Evolutionary conservation across 2,329 filamentous ascomycete genomes (phyloP).

Genomic region (Hymenoscyphus salicellus): DNA sequence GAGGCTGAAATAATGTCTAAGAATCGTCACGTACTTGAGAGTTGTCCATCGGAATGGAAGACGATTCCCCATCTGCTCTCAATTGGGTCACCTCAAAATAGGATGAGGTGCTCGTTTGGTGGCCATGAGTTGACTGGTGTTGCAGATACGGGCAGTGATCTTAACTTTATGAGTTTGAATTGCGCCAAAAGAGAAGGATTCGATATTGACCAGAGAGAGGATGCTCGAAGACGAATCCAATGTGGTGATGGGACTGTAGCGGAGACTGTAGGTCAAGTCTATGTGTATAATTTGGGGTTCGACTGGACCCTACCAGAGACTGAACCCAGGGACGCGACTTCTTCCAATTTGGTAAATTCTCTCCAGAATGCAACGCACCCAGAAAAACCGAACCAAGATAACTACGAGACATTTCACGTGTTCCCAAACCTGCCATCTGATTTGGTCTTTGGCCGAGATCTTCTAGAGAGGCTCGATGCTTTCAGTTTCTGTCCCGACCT

Average conservation of each 20-base stretch:
- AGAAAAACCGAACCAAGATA: not conserved
- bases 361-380: not conserved
- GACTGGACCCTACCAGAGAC: not conserved
- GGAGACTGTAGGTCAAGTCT: constrained; percentile 10
- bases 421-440: constrained; percentile 9
- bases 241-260: constrained; percentile 6
- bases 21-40: constrained; percentile 16
- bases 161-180: constrained; percentile 14
- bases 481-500: constrained; percentile 11
- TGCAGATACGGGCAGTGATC: constrained; percentile 16
- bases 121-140: constrained; percentile 4
- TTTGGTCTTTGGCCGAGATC: constrained; percentile 11
- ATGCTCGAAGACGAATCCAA: constrained; percentile 1
- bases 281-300: constrained; percentile 1
- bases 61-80: not conserved
- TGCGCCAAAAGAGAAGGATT: constrained; percentile 15
- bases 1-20: constrained; percentile 12
- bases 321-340: not conserved
- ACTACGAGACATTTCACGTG: constrained; percentile 8
- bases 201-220: constrained; percentile 10
- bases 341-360: not conserved
- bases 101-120: constrained; percentile 4
- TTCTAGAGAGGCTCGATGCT: constrained; percentile 13
- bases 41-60: constrained; percentile 4
- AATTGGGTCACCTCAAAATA: not conserved